Percentiles rank a stretch among this genome's conserved stretches.
These are phyloP conservation scores for Iodosphaeria phyllophila DNA, from an alignment of 2,329 filamentous ascomycete species.

Conservation along the genomic window DNA sequence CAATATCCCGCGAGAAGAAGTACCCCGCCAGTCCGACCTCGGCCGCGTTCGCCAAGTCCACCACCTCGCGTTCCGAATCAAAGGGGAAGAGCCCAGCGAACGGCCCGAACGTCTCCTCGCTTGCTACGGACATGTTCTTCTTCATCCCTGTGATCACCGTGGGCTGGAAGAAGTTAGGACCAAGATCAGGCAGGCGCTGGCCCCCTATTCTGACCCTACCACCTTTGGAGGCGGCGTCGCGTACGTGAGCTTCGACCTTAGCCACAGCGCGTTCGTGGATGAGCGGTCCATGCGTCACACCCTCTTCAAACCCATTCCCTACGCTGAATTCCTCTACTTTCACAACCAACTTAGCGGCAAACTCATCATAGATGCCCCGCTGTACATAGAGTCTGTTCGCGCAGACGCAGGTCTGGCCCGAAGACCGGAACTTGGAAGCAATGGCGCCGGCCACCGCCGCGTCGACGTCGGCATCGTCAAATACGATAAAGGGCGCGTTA, in stretches of 20 bases:
- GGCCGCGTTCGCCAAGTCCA: constrained; percentile 61
- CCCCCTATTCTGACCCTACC: constrained; percentile 61
- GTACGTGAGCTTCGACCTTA: constrained; percentile 67
- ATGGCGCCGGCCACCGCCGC: constrained; percentile 68
- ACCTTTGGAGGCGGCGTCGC: constrained; percentile 62
- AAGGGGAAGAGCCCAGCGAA: constrained; percentile 84
- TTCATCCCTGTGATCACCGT: constrained; percentile 83
- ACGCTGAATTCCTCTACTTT: constrained; percentile 60
- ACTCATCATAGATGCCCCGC: constrained; percentile 57
- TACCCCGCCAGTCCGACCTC: constrained; percentile 87
- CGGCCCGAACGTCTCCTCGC: constrained; percentile 90
- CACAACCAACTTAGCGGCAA: constrained; percentile 47
- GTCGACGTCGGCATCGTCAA: constrained; percentile 85
- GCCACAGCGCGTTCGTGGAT: constrained; percentile 68
- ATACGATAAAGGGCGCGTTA: constrained; percentile 92
- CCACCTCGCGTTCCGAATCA: constrained; percentile 72
- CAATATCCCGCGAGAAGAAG: constrained; percentile 59
- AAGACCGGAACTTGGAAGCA: constrained; percentile 78
- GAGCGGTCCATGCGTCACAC: constrained; percentile 60
- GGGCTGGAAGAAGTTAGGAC: constrained; percentile 73
- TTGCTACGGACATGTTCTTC: constrained; percentile 63
- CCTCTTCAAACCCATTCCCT: constrained; percentile 52
- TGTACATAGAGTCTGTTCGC: constrained; percentile 74
- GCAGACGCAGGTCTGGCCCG: constrained; percentile 89
- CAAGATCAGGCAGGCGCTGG: constrained; percentile 52